Percentiles rank a stretch among this genome's conserved stretches.
Evolutionary conservation across 495 filamentous ascomycete genomes (phyloP).

Genomic region (Pseudoneurospora amorphoporcata): DNA sequence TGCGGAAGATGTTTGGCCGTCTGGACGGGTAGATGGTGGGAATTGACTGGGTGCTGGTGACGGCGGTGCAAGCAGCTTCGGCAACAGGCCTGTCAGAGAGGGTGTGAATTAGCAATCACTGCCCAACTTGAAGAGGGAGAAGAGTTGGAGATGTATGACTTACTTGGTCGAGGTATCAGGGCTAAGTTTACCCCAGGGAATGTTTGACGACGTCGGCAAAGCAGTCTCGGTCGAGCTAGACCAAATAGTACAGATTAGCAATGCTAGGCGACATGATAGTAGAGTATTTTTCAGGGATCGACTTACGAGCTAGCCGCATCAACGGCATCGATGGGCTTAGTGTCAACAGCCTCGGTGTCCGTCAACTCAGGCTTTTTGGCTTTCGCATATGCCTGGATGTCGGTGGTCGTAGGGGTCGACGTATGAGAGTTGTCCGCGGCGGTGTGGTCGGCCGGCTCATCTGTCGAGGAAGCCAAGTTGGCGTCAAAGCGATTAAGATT

Average conservation of each 20-base stretch:
- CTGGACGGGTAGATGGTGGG: background rate
- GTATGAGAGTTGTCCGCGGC: background rate
- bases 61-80: background rate
- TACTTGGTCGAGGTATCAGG: fast-evolving
- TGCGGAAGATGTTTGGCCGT: background rate
- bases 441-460: background rate
- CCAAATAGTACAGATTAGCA: background rate
- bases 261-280: background rate
- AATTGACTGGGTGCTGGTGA: background rate
- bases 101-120: background rate
- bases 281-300: background rate
- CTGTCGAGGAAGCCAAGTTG: background rate
- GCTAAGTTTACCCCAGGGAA: fast-evolving
- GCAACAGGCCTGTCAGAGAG: background rate
- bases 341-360: background rate
- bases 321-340: background rate
- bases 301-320: background rate
- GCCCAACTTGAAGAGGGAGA: too few species aligned
- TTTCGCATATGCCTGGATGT: background rate
- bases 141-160: background rate
- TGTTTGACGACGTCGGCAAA: background rate
- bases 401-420: background rate
- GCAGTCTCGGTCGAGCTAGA: background rate
- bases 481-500: fast-evolving
- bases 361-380: background rate